Percentiles rank a stretch among this genome's conserved stretches.
These are phyloP conservation scores for Jatropha podagrica DNA, from an alignment of 441 rosid species.

Conservation along the genomic window DNA sequence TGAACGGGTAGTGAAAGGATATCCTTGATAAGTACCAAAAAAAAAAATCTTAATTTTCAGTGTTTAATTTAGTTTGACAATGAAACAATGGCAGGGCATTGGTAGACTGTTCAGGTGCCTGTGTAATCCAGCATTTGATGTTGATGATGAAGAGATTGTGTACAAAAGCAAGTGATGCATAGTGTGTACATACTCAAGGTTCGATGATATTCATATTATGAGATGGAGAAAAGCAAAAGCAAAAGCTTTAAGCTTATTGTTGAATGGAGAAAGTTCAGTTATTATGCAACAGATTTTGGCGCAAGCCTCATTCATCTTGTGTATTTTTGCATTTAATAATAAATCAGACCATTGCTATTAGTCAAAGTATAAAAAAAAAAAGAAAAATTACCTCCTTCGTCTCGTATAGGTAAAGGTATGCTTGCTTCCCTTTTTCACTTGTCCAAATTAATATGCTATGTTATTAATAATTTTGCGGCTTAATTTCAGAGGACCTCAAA, in stretches of 20 bases:
- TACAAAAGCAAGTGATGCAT: conserved; percentile 68
- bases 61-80: too few relatives aligned
- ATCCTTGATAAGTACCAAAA: too few relatives aligned
- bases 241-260: neutral
- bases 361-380: too few relatives aligned
- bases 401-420: too few relatives aligned
- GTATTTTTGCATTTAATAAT: neutral
- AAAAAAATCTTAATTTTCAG: too few relatives aligned
- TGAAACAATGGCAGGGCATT: conserved; percentile 53
- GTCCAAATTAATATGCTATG: too few relatives aligned
- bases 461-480: too few relatives aligned
- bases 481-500: too few relatives aligned
- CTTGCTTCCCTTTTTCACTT: too few relatives aligned
- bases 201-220: neutral
- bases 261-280: neutral
- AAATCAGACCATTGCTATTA: too few relatives aligned
- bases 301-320: neutral
- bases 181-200: neutral
- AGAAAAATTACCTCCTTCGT: too few relatives aligned
- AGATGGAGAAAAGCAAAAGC: neutral
- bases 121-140: conserved; percentile 90
- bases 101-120: conserved; percentile 97
- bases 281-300: neutral
- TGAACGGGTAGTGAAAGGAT: too few relatives aligned
- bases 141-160: conserved; percentile 89